Conservation (phyloP, 257 asterid species). For the Anisodus tanguticus region DNA sequence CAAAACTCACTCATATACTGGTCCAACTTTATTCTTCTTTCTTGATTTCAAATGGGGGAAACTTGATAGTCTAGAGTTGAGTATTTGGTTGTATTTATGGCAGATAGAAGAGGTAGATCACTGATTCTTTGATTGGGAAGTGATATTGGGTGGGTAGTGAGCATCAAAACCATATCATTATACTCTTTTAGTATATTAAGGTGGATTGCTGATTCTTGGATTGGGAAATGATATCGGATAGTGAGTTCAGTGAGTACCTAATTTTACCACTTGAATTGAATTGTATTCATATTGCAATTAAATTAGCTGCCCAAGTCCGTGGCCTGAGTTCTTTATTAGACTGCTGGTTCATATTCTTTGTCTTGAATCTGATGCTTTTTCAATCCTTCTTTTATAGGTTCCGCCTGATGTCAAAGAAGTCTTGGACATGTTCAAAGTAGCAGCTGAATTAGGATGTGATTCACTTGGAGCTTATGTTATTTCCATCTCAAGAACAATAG, state of each 20-base stretch:
- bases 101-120: not conserved
- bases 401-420: slow-evolving; percentile 84
- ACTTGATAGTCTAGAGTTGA: not conserved
- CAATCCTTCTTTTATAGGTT: slow-evolving; percentile 51
- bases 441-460: slow-evolving; percentile 92
- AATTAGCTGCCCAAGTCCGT: not conserved
- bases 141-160: not conserved
- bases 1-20: not conserved
- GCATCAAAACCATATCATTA: not conserved
- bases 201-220: not conserved
- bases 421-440: slow-evolving; percentile 89
- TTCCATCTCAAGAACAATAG: slow-evolving; percentile 30
- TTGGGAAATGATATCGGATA: not conserved
- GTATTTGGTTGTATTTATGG: not conserved
- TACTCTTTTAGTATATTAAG: not conserved
- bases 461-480: slow-evolving; percentile 97
- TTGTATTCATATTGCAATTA: not conserved
- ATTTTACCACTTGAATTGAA: not conserved
- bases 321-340: not conserved
- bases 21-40: not conserved
- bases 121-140: not conserved
- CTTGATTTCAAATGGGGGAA: not conserved
- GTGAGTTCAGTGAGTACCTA: not conserved
- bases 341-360: slow-evolving; percentile 13
- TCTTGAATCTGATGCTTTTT: not conserved